Evolutionary conservation across 2,329 filamentous ascomycete species (phyloP).

Genomic region (Ilyonectria destructans): DNA sequence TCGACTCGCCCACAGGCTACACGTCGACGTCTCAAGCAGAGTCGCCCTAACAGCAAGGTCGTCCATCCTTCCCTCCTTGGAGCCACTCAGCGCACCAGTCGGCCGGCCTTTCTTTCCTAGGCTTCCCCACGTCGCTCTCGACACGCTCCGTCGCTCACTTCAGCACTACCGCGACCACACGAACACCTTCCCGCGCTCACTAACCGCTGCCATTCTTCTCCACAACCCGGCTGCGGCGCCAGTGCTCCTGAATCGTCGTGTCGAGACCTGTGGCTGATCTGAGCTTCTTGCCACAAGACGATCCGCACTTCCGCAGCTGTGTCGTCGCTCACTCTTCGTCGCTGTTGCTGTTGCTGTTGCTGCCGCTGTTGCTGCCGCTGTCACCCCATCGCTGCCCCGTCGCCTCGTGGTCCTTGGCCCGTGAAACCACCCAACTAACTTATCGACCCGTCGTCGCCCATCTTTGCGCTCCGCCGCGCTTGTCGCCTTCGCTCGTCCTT

Average conservation of each 20-base stretch:
- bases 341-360: background rate
- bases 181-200: conserved; percentile 23
- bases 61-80: conserved; percentile 22
- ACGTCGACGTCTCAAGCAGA: conserved; percentile 15
- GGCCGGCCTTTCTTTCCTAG: conserved; percentile 10
- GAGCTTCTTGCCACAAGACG: conserved; percentile 22
- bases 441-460: conserved; percentile 10
- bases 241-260: conserved; percentile 28
- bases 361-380: background rate
- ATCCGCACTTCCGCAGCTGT: conserved; percentile 9
- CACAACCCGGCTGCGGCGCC: conserved; percentile 13
- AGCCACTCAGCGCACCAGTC: conserved; percentile 25
- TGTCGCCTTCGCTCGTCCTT: conserved; percentile 26
- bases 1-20: background rate
- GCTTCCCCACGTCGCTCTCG: conserved; percentile 22
- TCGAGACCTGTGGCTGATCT: conserved; percentile 25
- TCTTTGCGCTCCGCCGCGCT: conserved; percentile 20
- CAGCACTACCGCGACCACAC: conserved; percentile 6
- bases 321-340: conserved; percentile 2
- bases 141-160: conserved; percentile 20
- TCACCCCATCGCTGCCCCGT: conserved; percentile 9
- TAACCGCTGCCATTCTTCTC: conserved; percentile 13
- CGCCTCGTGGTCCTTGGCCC: conserved; percentile 21
- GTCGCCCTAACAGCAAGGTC: conserved; percentile 21
- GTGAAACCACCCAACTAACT: conserved; percentile 9